Evolutionary conservation across 495 filamentous ascomycete genomes (phyloP).

Genomic region (Neurospora tetrasperma): DNA sequence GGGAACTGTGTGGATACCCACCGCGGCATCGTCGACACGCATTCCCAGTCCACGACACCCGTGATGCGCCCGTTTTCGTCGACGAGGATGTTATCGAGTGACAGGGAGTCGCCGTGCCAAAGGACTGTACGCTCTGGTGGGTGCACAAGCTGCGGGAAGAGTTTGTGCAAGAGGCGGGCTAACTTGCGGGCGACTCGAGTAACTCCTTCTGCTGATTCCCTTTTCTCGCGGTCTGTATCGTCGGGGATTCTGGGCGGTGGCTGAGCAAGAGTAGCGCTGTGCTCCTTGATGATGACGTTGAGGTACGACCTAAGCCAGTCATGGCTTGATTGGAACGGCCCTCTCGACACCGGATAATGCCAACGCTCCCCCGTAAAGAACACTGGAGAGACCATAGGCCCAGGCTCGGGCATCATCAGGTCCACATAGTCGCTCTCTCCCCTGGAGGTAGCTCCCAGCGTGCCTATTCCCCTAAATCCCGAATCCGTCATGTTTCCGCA

Average conservation of each 20-base stretch:
- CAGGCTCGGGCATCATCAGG: constrained; percentile 5
- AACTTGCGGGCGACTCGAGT: constrained; percentile 19
- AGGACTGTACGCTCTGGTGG: constrained; percentile 29
- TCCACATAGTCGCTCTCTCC: background rate
- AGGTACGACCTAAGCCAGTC: constrained; percentile 22
- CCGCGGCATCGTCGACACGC: constrained; percentile 36
- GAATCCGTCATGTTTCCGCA: constrained; percentile 14
- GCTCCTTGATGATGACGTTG: constrained; percentile 20
- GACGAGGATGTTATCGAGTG: constrained; percentile 41
- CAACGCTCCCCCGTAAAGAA: constrained; percentile 20
- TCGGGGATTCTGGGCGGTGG: background rate
- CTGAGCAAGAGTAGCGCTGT: constrained; percentile 8
- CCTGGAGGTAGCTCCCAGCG: constrained; percentile 4
- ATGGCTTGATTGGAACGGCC: constrained; percentile 20
- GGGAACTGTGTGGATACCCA: constrained; percentile 39
- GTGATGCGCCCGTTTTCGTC: constrained; percentile 31
- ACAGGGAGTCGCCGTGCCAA: constrained; percentile 35
- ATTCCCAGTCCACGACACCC: constrained; percentile 46
- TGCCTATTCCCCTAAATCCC: constrained; percentile 30
- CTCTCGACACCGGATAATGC: constrained; percentile 18
- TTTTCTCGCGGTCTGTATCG: constrained; percentile 15
- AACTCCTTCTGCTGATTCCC: constrained; percentile 17
- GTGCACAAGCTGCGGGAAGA: constrained; percentile 18
- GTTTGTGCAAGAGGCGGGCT: constrained; percentile 15
- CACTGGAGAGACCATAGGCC: constrained; percentile 17